Evolutionary conservation across 345 rosid genomes (phyloP), one percentile per base, ranked within the genome.

Genomic region (Diplotaxis tenuifolia): DNA sequence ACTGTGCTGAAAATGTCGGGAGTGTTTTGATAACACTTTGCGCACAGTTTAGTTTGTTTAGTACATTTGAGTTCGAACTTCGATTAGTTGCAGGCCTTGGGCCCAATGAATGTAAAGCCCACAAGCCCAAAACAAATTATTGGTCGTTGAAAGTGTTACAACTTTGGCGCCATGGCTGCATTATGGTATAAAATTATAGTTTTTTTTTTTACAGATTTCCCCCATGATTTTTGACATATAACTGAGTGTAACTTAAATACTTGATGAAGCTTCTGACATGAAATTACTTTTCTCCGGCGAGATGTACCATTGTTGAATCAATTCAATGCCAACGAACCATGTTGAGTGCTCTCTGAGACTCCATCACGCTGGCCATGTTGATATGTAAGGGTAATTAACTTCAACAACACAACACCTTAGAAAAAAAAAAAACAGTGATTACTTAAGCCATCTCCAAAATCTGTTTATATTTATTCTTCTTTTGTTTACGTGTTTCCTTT

Each of bases 301-400:
- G 36, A 71, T 31, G 52, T 34, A 72, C 69, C n/a, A n/a, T n/a
- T n/a, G n/a, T n/a, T n/a, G n/a, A n/a, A 72, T 62, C 36, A 63
- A 72, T 18, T 52, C 3, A 36, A 10, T 32, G 11, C 38, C 38
- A 32, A 32, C 3, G 10, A 36, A 36, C 42, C 42, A 40, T 28
- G 27, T 72, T 54, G 2, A 64, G 31, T 40, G 28, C 15, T 54
- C 56, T 55, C 23, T 9, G 4, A 27, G 25, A 27, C 70, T 12
- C 15, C 40, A 65, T 65, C 31, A 0, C 36, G 65, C 58, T 29
- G 58, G 12, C 71, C 77, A 65, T 32, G 71, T 65, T 50, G n/a
- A 73, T 23, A 50, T 57, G 52, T 1, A 3, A 3, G 4, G 47
- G n/a, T n/a, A n/a, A n/a, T n/a, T 47, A 34, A 65, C 77, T 65